Base-by-base conservation (phyloP, 2,329 filamentous ascomycete species). In the Ceratocystis cacaofunesta region DNA sequence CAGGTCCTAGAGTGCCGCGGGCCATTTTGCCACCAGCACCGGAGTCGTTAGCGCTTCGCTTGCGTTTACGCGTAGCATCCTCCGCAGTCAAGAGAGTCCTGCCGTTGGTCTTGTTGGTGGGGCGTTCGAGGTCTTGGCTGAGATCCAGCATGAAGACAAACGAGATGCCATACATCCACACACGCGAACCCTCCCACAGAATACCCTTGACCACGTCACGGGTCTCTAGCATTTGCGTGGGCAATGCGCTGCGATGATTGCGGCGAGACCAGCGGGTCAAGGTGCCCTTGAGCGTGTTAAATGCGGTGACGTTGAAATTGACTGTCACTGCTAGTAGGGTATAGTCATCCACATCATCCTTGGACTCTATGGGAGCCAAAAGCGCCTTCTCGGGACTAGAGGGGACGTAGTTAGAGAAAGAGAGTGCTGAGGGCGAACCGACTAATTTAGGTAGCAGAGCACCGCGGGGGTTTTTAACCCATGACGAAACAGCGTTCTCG, bases 121-220 rank as follows among this genome's bases (percentile, higher is more conserved):
- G 74, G 2, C 74, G 72, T 0, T 76, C 73, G 61, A 94, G 80
- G 73, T 96, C 87, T 71, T 82, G 82, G 22, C 83, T 82, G 36
- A 95, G 77, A 73, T 97, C 91, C 68, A 99, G 84, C 92, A 97
- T 97, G 77, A 89, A 91, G 28, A 99, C 75, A 81, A 91, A 97
- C 0, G 83, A 86, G 50, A 85, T 83, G 5, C 92, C 92, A 71
- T 95, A 96, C 22, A 97, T 76, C 90, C 92, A 97, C 6, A 92
- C 76, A 15, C 92, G 83, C 32, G 79, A 78, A 0, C 87, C 79
- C 72, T 95, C 88, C 92, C 92, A 97, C 48, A 96, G 75, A 30
- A 86, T 85, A 2, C 91, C 92, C 78, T 92, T 92, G 64, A 88
- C 88, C 52, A 89, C 80, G 73, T 96, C 91, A 67, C 87, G 84